Base-by-base conservation (phyloP, 2,329 filamentous ascomycete species). In the Fusarium globosum region DNA sequence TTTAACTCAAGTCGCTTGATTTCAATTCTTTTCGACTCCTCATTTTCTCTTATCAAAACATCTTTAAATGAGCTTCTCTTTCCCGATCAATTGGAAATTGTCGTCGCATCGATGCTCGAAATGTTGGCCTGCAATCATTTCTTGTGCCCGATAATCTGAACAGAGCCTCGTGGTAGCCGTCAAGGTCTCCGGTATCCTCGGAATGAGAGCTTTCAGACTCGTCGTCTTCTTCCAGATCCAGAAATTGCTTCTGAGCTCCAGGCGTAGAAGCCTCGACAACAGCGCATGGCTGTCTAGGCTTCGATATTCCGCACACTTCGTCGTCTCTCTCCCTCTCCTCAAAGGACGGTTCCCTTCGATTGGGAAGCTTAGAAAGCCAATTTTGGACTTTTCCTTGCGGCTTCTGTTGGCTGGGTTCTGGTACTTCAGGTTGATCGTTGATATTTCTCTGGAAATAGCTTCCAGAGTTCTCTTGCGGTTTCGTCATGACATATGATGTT, bases 71-170 rank as follows among this genome's bases (percentile, higher is more conserved):
- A 1, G 45, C 36, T 30, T 55, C 36, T 42, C 8, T 41, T 38
- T 49, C 23, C 20, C 23, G 18, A 8, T 36, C 33, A 9, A 59
- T 51, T 13, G 56, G 56, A 23, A 51, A 59, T 20, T 20, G 41
- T 6, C 56, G 56, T 51, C 56, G 56, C 56, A 59, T 59, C 10
- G 56, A 51, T 7, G 56, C 42, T 7, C 56, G 56, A 51, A 51
- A 59, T 10, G 13, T 30, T n/a, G 33, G 33, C 23, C 23, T 49
- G 23, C 20, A 30, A n/a, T n/a, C 15, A n/a, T 51, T 3, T 21
- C 9, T 28, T 3, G 21, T 6, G 0, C 42, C 6, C 3, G 42
- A 59, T 28, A 59, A 28, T 5, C 21, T 38, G 7, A 59, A 30
- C 12, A 59, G 26, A 5, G 56, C 42, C 21, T 26, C 33, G 8